Base-by-base conservation (phyloP, 2,329 filamentous ascomycete genomes). In the Hypomyces rosellus region DNA sequence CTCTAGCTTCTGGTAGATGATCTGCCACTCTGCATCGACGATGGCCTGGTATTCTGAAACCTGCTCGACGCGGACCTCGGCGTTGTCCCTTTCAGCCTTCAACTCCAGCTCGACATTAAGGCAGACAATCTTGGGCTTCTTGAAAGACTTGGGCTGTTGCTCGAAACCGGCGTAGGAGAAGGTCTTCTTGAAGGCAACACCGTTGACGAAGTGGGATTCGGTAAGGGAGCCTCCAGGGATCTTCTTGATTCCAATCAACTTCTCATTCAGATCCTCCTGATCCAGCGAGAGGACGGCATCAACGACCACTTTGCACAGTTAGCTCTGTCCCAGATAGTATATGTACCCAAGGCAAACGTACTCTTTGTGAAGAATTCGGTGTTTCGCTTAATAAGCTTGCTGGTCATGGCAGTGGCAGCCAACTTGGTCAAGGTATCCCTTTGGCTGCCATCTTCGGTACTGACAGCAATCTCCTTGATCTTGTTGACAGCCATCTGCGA, bases 41-140 rank as follows among this genome's bases (percentile, higher is more conserved):
- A 99, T 96, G 56, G 93, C 93, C 74, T 99, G 93, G 76, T 99
- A 99, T 74, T 99, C 93, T 16, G 92, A 95, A 47, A 99, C 93
- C 71, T 97, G 91, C 73, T 97, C 93, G 52, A 99, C 91, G 53
- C 93, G 86, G 56, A 99, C 90, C 75, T 99, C 93, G 53, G 93
- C 93, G 64, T 99, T 99, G 75, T 99, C 93, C 79, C 96, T 99
- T 72, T 99, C 93, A 55, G 89, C 92, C 83, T 99, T 99, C 61
- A 99, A 78, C 75, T 99, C 93, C 55, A 99, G 80, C 74, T 99
- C 93, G 61, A 99, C 93, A 69, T 97, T 99, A 61, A 99, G 75
- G 72, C 92, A 97, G 54, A 96, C 88, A 60, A 99, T 95, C 78
- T 95, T 95, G 54, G 93, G 93, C 72, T 96, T 82, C 66, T 80